Percentiles rank a stretch among this genome's conserved stretches.
These are phyloP conservation scores for Biscogniauxia marginata DNA, from an alignment of 2,329 filamentous ascomycete species.

Conservation along the genomic window DNA sequence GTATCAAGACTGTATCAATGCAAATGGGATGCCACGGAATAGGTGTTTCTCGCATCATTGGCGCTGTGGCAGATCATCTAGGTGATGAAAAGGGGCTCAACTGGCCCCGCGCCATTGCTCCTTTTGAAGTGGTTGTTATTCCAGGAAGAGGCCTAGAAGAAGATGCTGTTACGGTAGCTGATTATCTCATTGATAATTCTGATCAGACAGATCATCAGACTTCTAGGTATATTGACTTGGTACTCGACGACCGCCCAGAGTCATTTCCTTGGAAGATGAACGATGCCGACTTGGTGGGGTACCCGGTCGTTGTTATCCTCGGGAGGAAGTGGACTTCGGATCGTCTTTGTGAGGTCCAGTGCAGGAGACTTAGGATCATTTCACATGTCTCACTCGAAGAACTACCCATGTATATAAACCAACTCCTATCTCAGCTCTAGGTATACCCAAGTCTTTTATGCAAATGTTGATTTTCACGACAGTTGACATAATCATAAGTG, in stretches of 20 bases:
- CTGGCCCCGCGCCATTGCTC: conserved; percentile 85
- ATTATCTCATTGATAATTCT: conserved; percentile 45
- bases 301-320: conserved; percentile 78
- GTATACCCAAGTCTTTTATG: not conserved
- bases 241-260: conserved; percentile 71
- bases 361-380: conserved; percentile 63
- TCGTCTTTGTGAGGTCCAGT: conserved; percentile 73
- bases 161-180: conserved; percentile 61
- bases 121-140: conserved; percentile 74
- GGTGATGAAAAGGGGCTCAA: conserved; percentile 73
- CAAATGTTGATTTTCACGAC: not conserved
- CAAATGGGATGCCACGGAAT: conserved; percentile 98
- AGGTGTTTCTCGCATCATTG: conserved; percentile 86
- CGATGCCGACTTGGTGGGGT: conserved; percentile 87
- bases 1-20: conserved; percentile 51
- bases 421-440: conserved; percentile 52
- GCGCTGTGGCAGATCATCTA: conserved; percentile 75
- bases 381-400: conserved; percentile 54
- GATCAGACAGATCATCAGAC: conserved; percentile 2
- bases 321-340: conserved; percentile 66
- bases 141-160: conserved; percentile 44
- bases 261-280: conserved; percentile 80
- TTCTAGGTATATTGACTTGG: conserved; percentile 52
- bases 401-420: conserved; percentile 46
- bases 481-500: too few relatives aligned